A percentile compares a stretch with the other conserved stretches of the same genome.
These are phyloP conservation scores for Sicyos edulis DNA, from an alignment of 306 rosid genomes.

Conservation along the genomic window DNA sequence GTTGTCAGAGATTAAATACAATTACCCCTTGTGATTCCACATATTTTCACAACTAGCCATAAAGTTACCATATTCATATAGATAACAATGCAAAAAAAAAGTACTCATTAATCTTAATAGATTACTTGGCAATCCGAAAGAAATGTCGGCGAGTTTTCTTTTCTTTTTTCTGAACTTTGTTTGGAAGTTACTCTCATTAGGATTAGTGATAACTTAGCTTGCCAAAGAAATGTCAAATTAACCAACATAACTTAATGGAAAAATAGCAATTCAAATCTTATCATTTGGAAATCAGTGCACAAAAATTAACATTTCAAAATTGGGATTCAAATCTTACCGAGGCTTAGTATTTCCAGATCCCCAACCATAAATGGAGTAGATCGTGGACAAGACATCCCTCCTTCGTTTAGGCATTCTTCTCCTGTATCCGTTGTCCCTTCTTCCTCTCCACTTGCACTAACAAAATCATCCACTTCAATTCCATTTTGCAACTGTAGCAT, in stretches of 20 bases:
- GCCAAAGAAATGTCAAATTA: background rate
- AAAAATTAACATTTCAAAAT: background rate
- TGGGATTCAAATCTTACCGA: slow-evolving; percentile 43
- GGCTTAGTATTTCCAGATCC: slow-evolving; percentile 66
- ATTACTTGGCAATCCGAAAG: background rate
- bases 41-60: background rate
- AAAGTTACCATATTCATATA: background rate
- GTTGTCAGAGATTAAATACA: slow-evolving; percentile 6
- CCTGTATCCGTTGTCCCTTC: slow-evolving; percentile 63
- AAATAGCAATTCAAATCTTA: slow-evolving; percentile 23
- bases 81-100: background rate
- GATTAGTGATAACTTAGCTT: background rate
- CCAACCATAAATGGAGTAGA: slow-evolving; percentile 61
- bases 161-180: background rate
- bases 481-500: slow-evolving; percentile 77
- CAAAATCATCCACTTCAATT: slow-evolving; percentile 47
- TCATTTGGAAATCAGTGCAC: background rate
- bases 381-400: slow-evolving; percentile 30
- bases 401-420: slow-evolving; percentile 53
- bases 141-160: background rate
- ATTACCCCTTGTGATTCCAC: slow-evolving; percentile 3
- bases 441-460: slow-evolving; percentile 61
- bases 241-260: background rate
- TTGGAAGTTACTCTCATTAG: background rate
- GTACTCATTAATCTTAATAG: background rate